These are phyloP conservation scores for Aspergillus unguis DNA, from an alignment of 2,329 filamentous ascomycete genomes.

Conservation along the genomic window DNA sequence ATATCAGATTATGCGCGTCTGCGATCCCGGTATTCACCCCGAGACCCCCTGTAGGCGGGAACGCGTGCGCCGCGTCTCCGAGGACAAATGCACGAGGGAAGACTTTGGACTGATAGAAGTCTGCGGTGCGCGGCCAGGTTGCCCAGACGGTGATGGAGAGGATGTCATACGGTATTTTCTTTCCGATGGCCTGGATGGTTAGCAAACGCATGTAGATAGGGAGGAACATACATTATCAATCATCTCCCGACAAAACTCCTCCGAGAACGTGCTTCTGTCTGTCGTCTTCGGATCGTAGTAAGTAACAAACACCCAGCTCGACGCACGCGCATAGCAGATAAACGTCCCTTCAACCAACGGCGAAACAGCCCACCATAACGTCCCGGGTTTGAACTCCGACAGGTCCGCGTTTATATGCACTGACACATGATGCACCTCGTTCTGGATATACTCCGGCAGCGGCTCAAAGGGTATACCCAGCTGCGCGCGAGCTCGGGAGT, in stretches of 20 bases:
- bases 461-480: background rate
- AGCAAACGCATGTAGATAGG: no score
- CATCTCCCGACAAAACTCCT: background rate
- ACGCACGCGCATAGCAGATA: background rate
- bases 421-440: background rate
- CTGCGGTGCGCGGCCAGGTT: background rate
- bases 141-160: background rate
- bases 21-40: constrained; percentile 60
- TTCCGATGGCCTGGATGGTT: background rate
- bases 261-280: background rate
- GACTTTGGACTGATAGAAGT: background rate
- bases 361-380: background rate
- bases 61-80: constrained; percentile 58
- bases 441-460: background rate
- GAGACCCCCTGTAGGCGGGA: constrained; percentile 57
- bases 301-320: background rate
- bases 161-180: background rate
- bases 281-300: background rate
- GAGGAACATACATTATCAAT: background rate
- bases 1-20: constrained; percentile 56
- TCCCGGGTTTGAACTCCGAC: background rate
- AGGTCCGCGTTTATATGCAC: background rate
- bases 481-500: background rate
- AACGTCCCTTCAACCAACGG: background rate
- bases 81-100: background rate